phyloP scores from a whole-genome alignment of 441 rosid genomes.

The Biscutella laevigata region DNA sequence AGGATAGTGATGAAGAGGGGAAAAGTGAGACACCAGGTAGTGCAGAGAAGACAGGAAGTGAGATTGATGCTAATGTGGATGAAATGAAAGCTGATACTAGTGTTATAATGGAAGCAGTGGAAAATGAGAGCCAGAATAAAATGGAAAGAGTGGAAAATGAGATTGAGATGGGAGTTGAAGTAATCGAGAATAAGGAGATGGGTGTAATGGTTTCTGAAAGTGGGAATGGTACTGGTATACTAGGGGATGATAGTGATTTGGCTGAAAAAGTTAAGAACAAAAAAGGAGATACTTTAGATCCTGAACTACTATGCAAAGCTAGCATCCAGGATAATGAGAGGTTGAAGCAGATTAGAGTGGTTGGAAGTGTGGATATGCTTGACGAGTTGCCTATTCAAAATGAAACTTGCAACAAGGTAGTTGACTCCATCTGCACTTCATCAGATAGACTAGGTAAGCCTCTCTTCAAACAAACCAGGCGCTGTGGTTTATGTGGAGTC shows the following conservation, averaged over 20 bases:
- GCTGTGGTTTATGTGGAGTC: conserved; percentile 92
- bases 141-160: conserved; percentile 19
- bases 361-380: conserved; percentile 26
- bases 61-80: conserved; percentile 16
- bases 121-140: conserved; percentile 13
- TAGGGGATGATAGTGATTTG: conserved; percentile 5
- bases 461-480: conserved; percentile 65
- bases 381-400: conserved; percentile 36
- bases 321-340: conserved; percentile 24
- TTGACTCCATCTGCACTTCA: conserved; percentile 27
- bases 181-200: conserved; percentile 2
- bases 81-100: conserved; percentile 1
- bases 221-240: conserved; percentile 13
- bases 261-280: conserved; percentile 12
- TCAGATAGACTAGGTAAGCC: conserved; percentile 34
- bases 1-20: conserved; percentile 22
- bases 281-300: conserved; percentile 24
- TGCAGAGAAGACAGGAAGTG: conserved; percentile 23
- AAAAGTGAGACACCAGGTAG: conserved; percentile 20
- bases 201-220: conserved; percentile 16
- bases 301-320: conserved; percentile 17
- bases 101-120: conserved; percentile 14
- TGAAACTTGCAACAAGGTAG: conserved; percentile 30
- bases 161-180: conserved; percentile 23
- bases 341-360: conserved; percentile 27